Evolutionary conservation across 2,329 filamentous ascomycete genomes (phyloP).

Genomic region (Coleophoma eucalyptorum): DNA sequence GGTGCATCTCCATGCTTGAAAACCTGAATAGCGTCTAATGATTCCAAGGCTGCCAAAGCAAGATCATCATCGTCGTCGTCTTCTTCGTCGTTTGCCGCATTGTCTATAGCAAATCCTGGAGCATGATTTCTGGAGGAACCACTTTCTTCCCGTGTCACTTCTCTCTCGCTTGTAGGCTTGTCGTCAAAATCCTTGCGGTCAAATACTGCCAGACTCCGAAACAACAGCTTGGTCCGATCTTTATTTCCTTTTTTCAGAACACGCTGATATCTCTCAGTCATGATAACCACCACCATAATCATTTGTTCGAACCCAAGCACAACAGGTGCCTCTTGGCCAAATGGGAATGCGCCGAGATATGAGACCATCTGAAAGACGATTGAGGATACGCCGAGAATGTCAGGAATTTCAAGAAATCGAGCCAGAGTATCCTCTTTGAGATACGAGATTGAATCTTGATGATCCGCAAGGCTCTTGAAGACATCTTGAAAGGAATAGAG

Average conservation of each 20-base stretch:
- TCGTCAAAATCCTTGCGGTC: conserved; percentile 46
- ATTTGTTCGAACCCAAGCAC: conserved; percentile 67
- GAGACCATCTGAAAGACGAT: conserved; percentile 70
- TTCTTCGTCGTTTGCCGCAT: conserved; percentile 35
- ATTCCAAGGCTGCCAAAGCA: conserved; percentile 64
- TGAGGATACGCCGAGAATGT: conserved; percentile 62
- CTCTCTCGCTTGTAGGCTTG: conserved; percentile 1
- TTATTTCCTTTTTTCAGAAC: conserved; percentile 55
- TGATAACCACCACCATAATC: conserved; percentile 68
- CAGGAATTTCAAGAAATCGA: conserved; percentile 70
- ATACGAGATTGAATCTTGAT: conserved; percentile 57
- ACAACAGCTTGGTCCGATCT: conserved; percentile 61
- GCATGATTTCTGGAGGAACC: conserved; percentile 13
- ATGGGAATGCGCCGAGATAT: conserved; percentile 71
- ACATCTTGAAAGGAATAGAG: conserved; percentile 71
- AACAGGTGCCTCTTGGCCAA: conserved; percentile 65
- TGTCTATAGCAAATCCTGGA: conserved; percentile 37
- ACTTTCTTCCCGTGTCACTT: conserved; percentile 21
- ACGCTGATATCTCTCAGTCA: conserved; percentile 65
- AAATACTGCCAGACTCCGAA: conserved; percentile 68
- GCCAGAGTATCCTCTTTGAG: conserved; percentile 68
- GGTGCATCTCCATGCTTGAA: conserved; percentile 49
- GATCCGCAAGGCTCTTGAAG: conserved; percentile 66
- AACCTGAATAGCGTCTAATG: conserved; percentile 60
- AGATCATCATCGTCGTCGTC: conserved; percentile 56